Base-by-base conservation (phyloP, 1,284 basidiomycete genomes). In the Termitomyces sp. region DNA sequence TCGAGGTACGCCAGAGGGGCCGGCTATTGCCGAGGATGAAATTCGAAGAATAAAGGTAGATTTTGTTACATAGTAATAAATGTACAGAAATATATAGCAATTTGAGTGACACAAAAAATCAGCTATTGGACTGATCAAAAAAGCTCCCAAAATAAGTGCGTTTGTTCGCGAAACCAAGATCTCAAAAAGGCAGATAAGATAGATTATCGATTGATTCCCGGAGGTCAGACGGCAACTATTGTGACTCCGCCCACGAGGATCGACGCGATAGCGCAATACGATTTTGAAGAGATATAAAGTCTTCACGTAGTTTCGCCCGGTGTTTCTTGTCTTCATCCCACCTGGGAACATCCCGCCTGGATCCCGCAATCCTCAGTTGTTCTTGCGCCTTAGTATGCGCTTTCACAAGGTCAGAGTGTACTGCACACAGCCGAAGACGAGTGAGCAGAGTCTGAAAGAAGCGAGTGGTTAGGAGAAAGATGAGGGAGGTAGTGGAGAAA, bases 311-410 rank as follows among this genome's bases (percentile, higher is more conserved):
- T 34, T 57, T 57, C 5, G 63, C 66, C 24, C 70, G 69, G 15
- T 64, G 55, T n/a, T 43, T 55, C 51, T 70, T 72, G 7, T 65
- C 70, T 50, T 68, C 67, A 15, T 60, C 57, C 68, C 67, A 70
- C 50, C 56, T 59, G 13, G 62, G 70, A 7, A 68, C 62, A 28
- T 66, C 63, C 26, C 55, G 58, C 28, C 51, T 59, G 30, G 58
- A 56, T 38, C 53, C 50, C 19, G 58, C 56, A 50, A 10, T 17
- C 42, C 47, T 57, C 39, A 57, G 50, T 45, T 63, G 65, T 55
- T 63, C 65, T 38, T 58, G 58, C 47, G 67, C 67, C 52, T 65
- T 63, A 15, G 56, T 56, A 46, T 69, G 67, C 5, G 68, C 67
- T 34, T 67, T 61, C 5, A 55, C 63, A 19, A 72, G 61, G 49